Conservation (phyloP, 2,329 filamentous ascomycete genomes). For the Penicillium sp. region DNA sequence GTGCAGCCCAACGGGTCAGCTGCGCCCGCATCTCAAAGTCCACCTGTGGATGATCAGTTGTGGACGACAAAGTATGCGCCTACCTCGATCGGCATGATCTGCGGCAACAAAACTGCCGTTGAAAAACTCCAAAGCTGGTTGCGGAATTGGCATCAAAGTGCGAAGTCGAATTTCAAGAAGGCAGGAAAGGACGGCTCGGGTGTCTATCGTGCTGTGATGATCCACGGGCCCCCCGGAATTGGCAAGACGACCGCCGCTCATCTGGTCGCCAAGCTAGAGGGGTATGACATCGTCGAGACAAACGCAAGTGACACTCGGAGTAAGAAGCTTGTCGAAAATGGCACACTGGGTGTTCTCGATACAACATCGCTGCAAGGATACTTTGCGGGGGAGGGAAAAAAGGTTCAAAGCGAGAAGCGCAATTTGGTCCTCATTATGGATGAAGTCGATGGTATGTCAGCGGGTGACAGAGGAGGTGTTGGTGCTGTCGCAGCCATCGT, state of each 20-base stretch:
- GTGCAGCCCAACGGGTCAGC: constrained; percentile 27
- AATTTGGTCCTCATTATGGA: constrained; percentile 98
- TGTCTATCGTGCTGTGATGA: constrained; percentile 78
- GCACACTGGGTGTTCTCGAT: constrained; percentile 83
- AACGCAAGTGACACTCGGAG: constrained; percentile 95
- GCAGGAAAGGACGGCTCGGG: constrained; percentile 80
- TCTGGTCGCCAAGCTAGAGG: constrained; percentile 84
- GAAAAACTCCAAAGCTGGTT: constrained; percentile 89
- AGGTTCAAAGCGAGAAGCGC: constrained; percentile 74
- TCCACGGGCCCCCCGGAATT: constrained; percentile 91
- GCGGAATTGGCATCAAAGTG: constrained; percentile 69
- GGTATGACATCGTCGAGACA: constrained; percentile 87
- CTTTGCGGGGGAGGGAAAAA: constrained; percentile 77
- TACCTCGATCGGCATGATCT: constrained; percentile 76
- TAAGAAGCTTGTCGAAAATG: constrained; percentile 88
- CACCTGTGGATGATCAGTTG: constrained; percentile 57
- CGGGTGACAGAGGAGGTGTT: constrained; percentile 90
- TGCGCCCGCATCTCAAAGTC: constrained; percentile 40
- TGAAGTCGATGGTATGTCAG: constrained; percentile 98
- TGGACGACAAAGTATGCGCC: constrained; percentile 97
- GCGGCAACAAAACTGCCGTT: constrained; percentile 85
- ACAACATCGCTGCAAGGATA: constrained; percentile 89
- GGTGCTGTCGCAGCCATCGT: constrained; percentile 90
- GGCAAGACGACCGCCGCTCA: constrained; percentile 97
- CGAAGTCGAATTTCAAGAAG: constrained; percentile 74